Conservation (phyloP, 2,329 filamentous ascomycete species). For the Colletotrichum sp. region DNA sequence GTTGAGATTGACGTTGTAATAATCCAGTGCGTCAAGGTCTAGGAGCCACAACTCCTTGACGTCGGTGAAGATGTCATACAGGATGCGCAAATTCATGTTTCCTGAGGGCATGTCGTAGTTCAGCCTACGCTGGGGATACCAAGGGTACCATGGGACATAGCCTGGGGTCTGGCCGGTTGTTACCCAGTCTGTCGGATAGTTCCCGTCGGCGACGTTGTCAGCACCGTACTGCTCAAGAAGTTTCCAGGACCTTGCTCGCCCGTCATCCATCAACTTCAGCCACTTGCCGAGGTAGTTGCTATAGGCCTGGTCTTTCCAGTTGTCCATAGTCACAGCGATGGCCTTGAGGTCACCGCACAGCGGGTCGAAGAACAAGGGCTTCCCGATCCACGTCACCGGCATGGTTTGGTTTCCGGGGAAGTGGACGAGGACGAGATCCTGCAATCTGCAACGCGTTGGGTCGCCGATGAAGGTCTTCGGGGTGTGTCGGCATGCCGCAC, state of each 20-base stretch:
- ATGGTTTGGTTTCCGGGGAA: neutral
- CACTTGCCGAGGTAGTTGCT: neutral
- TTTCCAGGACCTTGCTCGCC: neutral
- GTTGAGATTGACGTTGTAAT: neutral
- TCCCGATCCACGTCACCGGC: too few species aligned
- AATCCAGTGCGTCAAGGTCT: neutral
- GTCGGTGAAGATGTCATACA: neutral
- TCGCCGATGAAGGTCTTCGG: neutral
- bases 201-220: neutral
- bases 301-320: neutral
- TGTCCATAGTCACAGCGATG: neutral
- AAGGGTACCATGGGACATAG: neutral
- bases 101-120: neutral
- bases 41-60: neutral
- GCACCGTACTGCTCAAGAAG: neutral
- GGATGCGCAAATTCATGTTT: neutral
- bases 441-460: neutral
- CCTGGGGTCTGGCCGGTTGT: neutral
- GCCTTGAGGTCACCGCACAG: neutral
- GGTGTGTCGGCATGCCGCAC: neutral
- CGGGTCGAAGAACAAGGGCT: neutral
- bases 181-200: neutral
- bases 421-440: constrained; percentile 1
- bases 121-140: neutral
- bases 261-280: neutral